Evolutionary conservation across 1,284 basidiomycete genomes (phyloP).

Genomic region (Anthracocystis panici-leucophaei): DNA sequence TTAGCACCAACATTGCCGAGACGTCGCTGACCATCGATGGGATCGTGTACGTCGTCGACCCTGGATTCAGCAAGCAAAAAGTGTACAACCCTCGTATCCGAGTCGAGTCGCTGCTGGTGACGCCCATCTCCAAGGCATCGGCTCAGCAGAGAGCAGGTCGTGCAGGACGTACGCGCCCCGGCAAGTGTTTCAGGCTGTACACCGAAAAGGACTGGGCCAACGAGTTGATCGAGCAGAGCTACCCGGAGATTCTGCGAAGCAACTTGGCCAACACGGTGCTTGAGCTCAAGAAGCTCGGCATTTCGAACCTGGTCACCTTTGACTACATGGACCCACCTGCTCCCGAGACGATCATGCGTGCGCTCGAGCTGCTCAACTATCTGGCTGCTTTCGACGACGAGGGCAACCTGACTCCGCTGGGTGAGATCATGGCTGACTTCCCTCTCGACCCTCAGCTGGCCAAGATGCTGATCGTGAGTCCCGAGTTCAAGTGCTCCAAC

Average conservation of each 20-base stretch:
- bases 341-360: conserved; percentile 97
- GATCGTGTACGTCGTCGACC: conserved; percentile 98
- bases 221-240: conserved; percentile 90
- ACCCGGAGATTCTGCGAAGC: conserved; percentile 92
- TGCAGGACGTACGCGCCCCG: conserved; percentile 93
- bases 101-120: conserved; percentile 92
- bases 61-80: conserved; percentile 97
- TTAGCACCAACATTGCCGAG: conserved; percentile 98
- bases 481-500: conserved; percentile 95
- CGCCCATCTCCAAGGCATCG: conserved; percentile 94
- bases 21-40: conserved; percentile 98
- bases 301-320: conserved; percentile 73
- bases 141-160: conserved; percentile 96
- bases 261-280: conserved; percentile 89
- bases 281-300: conserved; percentile 91
- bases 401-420: conserved; percentile 87
- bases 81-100: conserved; percentile 96
- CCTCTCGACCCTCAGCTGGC: conserved; percentile 96
- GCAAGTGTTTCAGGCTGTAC: conserved; percentile 96
- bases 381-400: conserved; percentile 93
- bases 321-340: conserved; percentile 85
- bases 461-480: conserved; percentile 90
- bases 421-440: conserved; percentile 96
- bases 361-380: conserved; percentile 92
- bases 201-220: conserved; percentile 95